Evolutionary conservation across 257 asterid species (phyloP).

Genomic region (Solanum medicagineum): DNA sequence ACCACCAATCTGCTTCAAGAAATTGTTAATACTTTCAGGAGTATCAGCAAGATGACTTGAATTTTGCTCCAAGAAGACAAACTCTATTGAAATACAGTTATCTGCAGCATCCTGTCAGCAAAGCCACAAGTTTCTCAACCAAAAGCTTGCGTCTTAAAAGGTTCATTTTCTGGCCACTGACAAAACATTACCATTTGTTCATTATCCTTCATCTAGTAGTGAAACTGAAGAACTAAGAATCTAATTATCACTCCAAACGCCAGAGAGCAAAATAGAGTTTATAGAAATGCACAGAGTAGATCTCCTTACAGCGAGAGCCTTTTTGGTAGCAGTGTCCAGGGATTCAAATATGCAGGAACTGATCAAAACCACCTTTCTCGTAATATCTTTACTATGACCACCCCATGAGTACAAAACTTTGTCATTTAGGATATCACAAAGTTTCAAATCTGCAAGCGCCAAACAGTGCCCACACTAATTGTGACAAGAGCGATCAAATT

Average conservation of each 20-base stretch:
- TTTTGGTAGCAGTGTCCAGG: conserved; percentile 45
- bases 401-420: conserved; percentile 47
- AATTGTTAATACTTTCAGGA: conserved; percentile 35
- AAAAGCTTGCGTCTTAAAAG: not conserved
- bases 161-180: not conserved
- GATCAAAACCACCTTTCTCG: conserved; percentile 54
- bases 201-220: not conserved
- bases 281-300: conserved; percentile 7
- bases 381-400: conserved; percentile 23
- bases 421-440: conserved; percentile 49
- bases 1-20: conserved; percentile 51
- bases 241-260: not conserved
- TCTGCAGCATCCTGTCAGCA: conserved; percentile 69
- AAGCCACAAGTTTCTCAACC: conserved; percentile 6
- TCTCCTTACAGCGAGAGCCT: conserved; percentile 61
- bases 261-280: not conserved
- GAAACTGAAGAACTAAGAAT: not conserved
- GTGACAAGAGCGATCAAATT: not conserved
- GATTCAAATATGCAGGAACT: conserved; percentile 37
- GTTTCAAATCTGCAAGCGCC: conserved; percentile 47
- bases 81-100: conserved; percentile 52
- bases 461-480: conserved; percentile 1
- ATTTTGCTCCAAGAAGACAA: conserved; percentile 52
- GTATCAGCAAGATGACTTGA: conserved; percentile 41
- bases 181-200: not conserved